Evolutionary conservation across 306 rosid genomes (phyloP).

Genomic region (Prinsepia uniflora): DNA sequence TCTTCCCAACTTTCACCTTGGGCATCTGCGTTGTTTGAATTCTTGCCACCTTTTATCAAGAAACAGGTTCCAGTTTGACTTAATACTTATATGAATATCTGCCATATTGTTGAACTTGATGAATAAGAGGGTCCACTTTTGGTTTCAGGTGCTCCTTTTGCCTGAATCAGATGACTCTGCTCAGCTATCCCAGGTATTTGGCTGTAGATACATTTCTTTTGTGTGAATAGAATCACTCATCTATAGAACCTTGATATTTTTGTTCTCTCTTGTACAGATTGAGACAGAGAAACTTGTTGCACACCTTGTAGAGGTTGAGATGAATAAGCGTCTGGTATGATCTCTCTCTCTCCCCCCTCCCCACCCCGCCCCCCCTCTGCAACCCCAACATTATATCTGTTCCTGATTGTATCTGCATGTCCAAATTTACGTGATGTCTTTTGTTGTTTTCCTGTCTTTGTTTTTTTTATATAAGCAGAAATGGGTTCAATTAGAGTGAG

Average conservation of each 20-base stretch:
- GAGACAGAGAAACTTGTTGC: constrained; percentile 98
- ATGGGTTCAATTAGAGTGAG: neutral
- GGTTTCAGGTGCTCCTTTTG: constrained; percentile 72
- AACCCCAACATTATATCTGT: too few species aligned
- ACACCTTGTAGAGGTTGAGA: constrained; percentile 89
- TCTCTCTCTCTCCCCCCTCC: constrained; percentile 7
- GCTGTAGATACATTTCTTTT: constrained; percentile 6
- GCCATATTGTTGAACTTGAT: neutral
- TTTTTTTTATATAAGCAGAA: neutral
- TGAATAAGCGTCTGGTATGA: constrained; percentile 80
- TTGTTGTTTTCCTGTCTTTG: neutral
- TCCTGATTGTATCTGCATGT: constrained; percentile 2
- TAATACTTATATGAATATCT: neutral
- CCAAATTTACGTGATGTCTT: neutral
- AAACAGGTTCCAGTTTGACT: constrained; percentile 52
- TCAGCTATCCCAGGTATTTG: constrained; percentile 88
- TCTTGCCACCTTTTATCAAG: constrained; percentile 87
- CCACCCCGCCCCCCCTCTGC: too few species aligned
- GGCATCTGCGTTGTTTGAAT: constrained; percentile 96
- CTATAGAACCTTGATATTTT: constrained; percentile 24
- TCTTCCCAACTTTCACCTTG: constrained; percentile 89
- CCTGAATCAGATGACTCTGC: constrained; percentile 99
- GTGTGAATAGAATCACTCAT: constrained; percentile 10
- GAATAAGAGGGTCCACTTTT: constrained; percentile 16
- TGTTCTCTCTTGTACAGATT: constrained; percentile 51